These are phyloP conservation scores for Basipetospora sp. DNA, from an alignment of 2,329 filamentous ascomycete species.

Conservation along the genomic window DNA sequence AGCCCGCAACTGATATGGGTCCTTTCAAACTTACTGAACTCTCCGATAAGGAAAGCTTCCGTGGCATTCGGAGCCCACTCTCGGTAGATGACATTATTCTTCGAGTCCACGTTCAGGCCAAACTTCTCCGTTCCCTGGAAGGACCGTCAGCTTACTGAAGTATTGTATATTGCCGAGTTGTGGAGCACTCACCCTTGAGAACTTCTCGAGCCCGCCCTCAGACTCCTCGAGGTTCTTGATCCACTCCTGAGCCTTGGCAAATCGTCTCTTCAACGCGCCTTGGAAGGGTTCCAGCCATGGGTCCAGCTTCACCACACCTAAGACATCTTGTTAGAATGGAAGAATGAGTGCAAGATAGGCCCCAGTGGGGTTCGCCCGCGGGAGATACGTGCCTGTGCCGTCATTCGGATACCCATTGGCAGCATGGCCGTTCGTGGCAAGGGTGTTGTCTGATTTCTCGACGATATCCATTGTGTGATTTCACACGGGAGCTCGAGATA, in stretches of 20 bases:
- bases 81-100: conserved; percentile 77
- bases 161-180: conserved; percentile 1
- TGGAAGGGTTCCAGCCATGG: conserved; percentile 80
- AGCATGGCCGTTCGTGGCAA: conserved; percentile 21
- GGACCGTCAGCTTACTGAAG: not conserved
- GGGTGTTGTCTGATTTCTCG: conserved; percentile 29
- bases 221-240: conserved; percentile 66
- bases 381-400: conserved; percentile 58
- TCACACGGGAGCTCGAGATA: too few species aligned
- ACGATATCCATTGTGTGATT: not conserved
- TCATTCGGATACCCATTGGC: conserved; percentile 45
- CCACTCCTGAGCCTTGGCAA: conserved; percentile 69
- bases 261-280: conserved; percentile 61
- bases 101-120: conserved; percentile 65
- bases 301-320: conserved; percentile 77
- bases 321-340: not conserved
- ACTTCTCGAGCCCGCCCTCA: conserved; percentile 84
- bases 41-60: conserved; percentile 74
- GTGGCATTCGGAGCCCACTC: conserved; percentile 93
- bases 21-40: conserved; percentile 58
- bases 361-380: too few species aligned
- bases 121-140: conserved; percentile 68
- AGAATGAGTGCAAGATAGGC: not conserved
- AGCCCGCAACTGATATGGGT: too few species aligned
- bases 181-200: conserved; percentile 59